Conservation (phyloP, 2,329 filamentous ascomycete genomes). For the Fusarium bulbicola region DNA sequence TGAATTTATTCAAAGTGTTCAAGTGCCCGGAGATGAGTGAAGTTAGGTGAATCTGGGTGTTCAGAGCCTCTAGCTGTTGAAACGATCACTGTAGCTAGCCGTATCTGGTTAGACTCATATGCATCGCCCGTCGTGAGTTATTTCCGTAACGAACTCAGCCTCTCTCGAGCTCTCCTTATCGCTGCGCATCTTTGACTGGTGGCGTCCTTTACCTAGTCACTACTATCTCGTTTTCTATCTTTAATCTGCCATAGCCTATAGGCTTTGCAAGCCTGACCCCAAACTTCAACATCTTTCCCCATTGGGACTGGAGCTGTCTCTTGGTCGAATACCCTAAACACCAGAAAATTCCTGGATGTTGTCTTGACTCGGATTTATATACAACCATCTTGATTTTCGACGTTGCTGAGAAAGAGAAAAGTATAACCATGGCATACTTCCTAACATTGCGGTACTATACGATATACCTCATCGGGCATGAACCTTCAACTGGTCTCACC, state of each 20-base stretch:
- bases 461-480: not conserved
- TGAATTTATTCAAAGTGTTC: accelerated
- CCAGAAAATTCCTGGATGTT: accelerated
- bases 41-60: not conserved
- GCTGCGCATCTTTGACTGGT: not conserved
- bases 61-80: not conserved
- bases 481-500: too few relatives aligned
- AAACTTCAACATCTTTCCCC: accelerated
- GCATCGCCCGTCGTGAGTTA: not conserved
- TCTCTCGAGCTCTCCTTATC: not conserved
- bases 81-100: not conserved
- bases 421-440: not conserved
- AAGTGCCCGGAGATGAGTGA: not conserved
- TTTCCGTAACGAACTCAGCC: not conserved
- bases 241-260: not conserved
- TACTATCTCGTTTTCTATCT: too few relatives aligned
- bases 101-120: not conserved
- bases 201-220: not conserved
- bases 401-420: not conserved
- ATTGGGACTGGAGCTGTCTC: accelerated
- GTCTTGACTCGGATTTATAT: accelerated
- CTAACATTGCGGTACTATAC: accelerated
- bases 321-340: not conserved
- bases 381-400: accelerated
- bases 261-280: not conserved